Evolutionary conservation across 2,329 filamentous ascomycete species (phyloP), one percentile per base, ranked within the genome.

Genomic region (Sporothrix pallida): DNA sequence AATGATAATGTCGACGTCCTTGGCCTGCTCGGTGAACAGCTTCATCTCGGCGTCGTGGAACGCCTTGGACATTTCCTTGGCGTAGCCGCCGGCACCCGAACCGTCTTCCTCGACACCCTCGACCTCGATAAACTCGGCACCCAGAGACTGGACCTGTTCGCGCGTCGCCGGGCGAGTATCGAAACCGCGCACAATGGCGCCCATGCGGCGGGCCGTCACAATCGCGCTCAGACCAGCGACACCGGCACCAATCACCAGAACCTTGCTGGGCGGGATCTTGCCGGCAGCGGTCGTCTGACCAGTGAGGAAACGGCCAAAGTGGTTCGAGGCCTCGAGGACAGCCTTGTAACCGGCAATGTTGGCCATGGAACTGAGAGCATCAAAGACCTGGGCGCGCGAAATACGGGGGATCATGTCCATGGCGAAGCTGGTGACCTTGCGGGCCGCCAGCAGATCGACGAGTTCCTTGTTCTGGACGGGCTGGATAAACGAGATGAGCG

Each of bases 291-390:
- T 97, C 17, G 95, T 93, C 81, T 97, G 94, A 42, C 94, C 94
- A 13, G 94, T 97, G 77, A 97, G 83, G 79, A 97, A 97, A 63
- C 94, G 90, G 71, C 94, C 94, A 81, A 97, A 97, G 76, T 92
- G 90, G 81, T 97, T 97, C 15, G 93, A 95, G 0, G 94, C 94
- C 81, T 97, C 94, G 60, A 97, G 84, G 0, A 97, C 93, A 56
- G 94, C 94, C 82, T 97, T 97, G 83, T 97, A 97, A 0, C 94
- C 94, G 26, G 94, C 93, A 83, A 97, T 97, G 78, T 97, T 97
- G 75, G 94, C 94, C 94, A 97, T 97, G 10, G 93, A 96, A 81
- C 93, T 94, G 73, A 97, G 86, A 0, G 93, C 94, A 82, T 97
- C 94, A 78, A 97, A 97, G 0, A 93, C 90, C 80, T 97, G 94